phyloP scores from a whole-genome alignment of 2,329 filamentous ascomycete species.

The Colletotrichum costaricense region DNA sequence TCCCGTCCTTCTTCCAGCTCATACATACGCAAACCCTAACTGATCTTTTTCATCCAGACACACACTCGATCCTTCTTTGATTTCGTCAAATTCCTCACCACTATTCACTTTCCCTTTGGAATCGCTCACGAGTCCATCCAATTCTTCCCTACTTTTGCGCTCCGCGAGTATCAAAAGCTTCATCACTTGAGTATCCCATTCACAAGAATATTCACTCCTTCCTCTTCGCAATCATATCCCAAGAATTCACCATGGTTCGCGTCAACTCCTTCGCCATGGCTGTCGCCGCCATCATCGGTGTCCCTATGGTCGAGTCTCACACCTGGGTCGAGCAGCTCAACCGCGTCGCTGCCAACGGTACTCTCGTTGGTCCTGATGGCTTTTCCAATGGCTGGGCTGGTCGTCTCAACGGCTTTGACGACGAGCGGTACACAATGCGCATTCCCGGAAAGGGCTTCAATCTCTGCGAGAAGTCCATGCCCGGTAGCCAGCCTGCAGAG shows the following conservation, averaged over 20 bases:
- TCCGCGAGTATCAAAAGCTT: background rate
- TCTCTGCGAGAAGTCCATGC: conserved; percentile 18
- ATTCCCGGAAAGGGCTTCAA: conserved; percentile 63
- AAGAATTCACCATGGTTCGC: conserved; percentile 19
- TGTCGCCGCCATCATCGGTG: conserved; percentile 42
- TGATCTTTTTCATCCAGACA: conserved; percentile 2
- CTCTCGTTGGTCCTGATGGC: conserved; percentile 76
- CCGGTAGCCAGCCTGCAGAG: conserved; percentile 36
- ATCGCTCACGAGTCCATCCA: background rate
- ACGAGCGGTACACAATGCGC: conserved; percentile 70
- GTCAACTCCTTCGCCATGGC: conserved; percentile 39
- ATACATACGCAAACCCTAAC: conserved; percentile 13
- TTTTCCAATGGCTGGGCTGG: conserved; percentile 79
- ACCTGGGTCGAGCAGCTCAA: conserved; percentile 85
- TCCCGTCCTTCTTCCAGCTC: background rate
- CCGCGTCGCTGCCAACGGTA: conserved; percentile 78
- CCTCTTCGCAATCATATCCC: conserved; percentile 1
- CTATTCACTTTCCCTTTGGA: background rate
- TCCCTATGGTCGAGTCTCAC: conserved; percentile 64
- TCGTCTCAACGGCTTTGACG: conserved; percentile 67
- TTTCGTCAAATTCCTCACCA: background rate
- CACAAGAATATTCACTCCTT: background rate
- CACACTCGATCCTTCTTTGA: background rate
- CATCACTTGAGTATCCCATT: background rate
- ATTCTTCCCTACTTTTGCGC: background rate